Percentiles rank a stretch among this genome's conserved stretches.
Evolutionary conservation across 495 filamentous ascomycete species (phyloP).

Genomic region (Entonaema liquescens): DNA sequence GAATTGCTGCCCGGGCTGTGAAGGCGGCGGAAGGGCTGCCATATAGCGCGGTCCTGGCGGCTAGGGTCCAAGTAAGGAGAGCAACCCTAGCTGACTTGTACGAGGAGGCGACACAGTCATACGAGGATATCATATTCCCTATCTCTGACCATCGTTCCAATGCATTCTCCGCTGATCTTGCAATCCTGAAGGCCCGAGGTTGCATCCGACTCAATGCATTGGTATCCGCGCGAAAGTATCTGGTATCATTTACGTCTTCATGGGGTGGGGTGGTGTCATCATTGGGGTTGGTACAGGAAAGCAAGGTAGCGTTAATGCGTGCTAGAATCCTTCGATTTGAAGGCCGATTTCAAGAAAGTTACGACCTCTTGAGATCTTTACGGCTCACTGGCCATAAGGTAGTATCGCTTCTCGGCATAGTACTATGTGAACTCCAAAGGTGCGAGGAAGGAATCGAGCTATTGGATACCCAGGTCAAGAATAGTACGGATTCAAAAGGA

Average conservation of each 20-base stretch:
- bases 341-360: slow-evolving; percentile 11
- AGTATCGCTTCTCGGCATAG: slow-evolving; percentile 4
- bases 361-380: background rate
- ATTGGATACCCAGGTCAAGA: background rate
- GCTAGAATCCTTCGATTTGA: slow-evolving; percentile 9
- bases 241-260: background rate
- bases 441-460: slow-evolving; percentile 14
- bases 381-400: background rate
- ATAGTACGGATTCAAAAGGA: background rate
- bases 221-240: background rate
- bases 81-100: slow-evolving; percentile 4
- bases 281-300: slow-evolving; percentile 1
- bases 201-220: slow-evolving; percentile 11
- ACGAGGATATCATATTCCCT: background rate
- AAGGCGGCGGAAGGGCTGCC: background rate
- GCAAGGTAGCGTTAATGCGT: slow-evolving; percentile 8
- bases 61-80: background rate
- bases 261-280: slow-evolving; percentile 10
- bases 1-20: background rate
- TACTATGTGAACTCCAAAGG: slow-evolving; percentile 12
- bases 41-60: background rate
- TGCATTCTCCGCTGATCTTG: slow-evolving; percentile 9
- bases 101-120: background rate
- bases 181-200: slow-evolving; percentile 4
- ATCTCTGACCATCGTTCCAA: slow-evolving; percentile 12